Conservation (phyloP, 306 rosid genomes). For the Coriaria nepalensis region DNA sequence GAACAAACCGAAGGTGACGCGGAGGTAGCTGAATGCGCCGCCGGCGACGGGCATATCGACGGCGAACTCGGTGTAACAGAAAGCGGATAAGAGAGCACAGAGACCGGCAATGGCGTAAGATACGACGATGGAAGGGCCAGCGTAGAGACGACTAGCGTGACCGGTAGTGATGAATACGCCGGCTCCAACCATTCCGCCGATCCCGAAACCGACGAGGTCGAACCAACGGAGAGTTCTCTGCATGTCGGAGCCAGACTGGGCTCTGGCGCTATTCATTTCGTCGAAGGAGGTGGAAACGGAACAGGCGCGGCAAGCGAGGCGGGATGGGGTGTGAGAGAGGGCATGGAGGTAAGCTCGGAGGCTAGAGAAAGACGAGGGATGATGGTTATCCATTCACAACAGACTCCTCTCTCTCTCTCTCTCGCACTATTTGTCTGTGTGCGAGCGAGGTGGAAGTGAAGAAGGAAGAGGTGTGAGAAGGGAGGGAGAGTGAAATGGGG, state of each 20-base stretch:
- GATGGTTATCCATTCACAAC: slow-evolving; percentile 29
- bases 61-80: slow-evolving; percentile 95
- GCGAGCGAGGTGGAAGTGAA: background rate
- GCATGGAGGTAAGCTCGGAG: slow-evolving; percentile 44
- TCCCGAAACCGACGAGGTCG: slow-evolving; percentile 57
- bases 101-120: slow-evolving; percentile 96
- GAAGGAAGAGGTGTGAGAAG: background rate
- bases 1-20: slow-evolving; percentile 63
- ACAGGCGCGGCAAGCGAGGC: slow-evolving; percentile 52
- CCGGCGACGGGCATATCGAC: slow-evolving; percentile 96
- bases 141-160: slow-evolving; percentile 30
- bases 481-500: background rate
- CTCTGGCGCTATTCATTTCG: slow-evolving; percentile 41
- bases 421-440: background rate
- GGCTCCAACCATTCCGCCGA: slow-evolving; percentile 97
- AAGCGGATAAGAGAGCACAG: slow-evolving; percentile 86
- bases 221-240: slow-evolving; percentile 63
- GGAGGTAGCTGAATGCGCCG: slow-evolving; percentile 94
- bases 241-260: slow-evolving; percentile 62
- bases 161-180: slow-evolving; percentile 87
- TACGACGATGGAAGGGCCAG: slow-evolving; percentile 65
- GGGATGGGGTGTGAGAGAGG: slow-evolving; percentile 47
- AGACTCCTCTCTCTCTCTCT: background rate
- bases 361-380: slow-evolving; percentile 57
- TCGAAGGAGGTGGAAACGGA: slow-evolving; percentile 66